Evolutionary conservation across 306 rosid genomes (phyloP).

Genomic region (Dalbergia cochinchinensis): DNA sequence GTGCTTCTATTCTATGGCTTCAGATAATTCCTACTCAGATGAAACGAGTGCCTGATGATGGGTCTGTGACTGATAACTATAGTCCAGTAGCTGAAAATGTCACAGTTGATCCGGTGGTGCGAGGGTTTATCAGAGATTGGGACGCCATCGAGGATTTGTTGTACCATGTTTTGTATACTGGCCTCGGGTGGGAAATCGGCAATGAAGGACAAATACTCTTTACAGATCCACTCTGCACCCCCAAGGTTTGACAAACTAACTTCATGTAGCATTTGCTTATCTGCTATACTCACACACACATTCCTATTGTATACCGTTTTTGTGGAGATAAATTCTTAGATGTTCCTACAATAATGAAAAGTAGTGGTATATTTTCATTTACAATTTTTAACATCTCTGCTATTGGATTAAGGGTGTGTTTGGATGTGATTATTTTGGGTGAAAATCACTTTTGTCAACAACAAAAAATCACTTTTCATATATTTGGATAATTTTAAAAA

Average conservation of each 20-base stretch:
- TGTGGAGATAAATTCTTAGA: not conserved
- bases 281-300: not conserved
- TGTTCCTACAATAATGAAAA: not conserved
- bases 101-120: slow-evolving; percentile 77
- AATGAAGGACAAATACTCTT: slow-evolving; percentile 94
- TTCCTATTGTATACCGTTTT: not conserved
- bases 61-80: slow-evolving; percentile 52
- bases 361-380: not conserved
- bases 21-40: slow-evolving; percentile 93
- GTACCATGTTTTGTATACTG: slow-evolving; percentile 83
- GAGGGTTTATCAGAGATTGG: slow-evolving; percentile 88
- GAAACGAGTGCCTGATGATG: slow-evolving; percentile 80
- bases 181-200: slow-evolving; percentile 99
- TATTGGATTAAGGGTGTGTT: not conserved
- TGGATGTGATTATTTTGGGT: too few species aligned
- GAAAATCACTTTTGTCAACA: too few species aligned
- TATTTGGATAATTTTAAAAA: too few species aligned
- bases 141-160: slow-evolving; percentile 97
- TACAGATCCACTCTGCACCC: slow-evolving; percentile 95
- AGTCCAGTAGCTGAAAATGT: slow-evolving; percentile 57
- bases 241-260: slow-evolving; percentile 66
- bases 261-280: not conserved
- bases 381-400: not conserved
- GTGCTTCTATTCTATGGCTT: not conserved
- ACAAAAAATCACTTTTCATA: too few species aligned